A percentile compares a stretch with the other conserved stretches of the same genome.
Conservation (phyloP, 257 asterid genomes). For the Primulina tabacum region DNA sequence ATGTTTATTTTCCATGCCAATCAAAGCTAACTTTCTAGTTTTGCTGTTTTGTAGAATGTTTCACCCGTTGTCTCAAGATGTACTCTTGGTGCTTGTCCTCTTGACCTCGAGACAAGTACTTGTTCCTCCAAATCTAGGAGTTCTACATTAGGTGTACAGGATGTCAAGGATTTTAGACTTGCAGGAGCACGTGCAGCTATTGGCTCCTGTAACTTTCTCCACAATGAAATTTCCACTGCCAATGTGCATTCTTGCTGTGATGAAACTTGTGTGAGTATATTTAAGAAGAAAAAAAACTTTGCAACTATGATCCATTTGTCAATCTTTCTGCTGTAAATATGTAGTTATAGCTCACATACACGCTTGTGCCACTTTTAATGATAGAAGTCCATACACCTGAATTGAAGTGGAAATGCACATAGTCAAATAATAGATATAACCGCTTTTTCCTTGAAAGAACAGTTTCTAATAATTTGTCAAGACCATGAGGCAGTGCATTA, state of each 20-base stretch:
- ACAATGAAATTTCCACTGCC: conserved; percentile 31
- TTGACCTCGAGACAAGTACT: conserved; percentile 44
- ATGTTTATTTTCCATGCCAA: conserved; percentile 12
- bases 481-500: not conserved
- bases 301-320: not conserved
- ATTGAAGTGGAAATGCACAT: conserved; percentile 11
- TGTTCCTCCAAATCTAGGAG: conserved; percentile 48
- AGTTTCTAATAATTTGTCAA: not conserved
- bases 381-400: conserved; percentile 1
- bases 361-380: conserved; percentile 10
- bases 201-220: conserved; percentile 35
- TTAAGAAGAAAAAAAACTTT: not conserved
- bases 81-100: conserved; percentile 35
- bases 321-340: conserved; percentile 15
- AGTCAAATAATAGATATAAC: not conserved
- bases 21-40: conserved; percentile 16
- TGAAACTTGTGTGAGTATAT: conserved; percentile 54
- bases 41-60: conserved; percentile 47
- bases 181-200: conserved; percentile 38
- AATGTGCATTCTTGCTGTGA: conserved; percentile 38
- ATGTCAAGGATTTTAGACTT: conserved; percentile 30
- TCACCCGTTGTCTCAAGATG: conserved; percentile 62
- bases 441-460: not conserved
- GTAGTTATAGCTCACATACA: conserved; percentile 3
- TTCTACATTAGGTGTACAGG: conserved; percentile 37